phyloP scores from a whole-genome alignment of 768 basidiomycete species.

The Lentinula lateritia region DNA sequence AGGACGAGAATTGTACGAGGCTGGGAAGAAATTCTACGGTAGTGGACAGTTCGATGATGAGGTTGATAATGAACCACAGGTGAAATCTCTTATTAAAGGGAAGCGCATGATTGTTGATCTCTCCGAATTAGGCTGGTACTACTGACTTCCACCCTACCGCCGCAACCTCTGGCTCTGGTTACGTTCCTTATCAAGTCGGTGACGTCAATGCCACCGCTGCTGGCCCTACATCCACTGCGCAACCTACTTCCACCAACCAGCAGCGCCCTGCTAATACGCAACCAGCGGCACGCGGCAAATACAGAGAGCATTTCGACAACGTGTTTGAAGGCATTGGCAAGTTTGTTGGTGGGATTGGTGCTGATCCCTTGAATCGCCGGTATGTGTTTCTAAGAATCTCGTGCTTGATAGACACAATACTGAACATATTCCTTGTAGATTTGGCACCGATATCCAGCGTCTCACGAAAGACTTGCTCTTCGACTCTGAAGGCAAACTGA shows the following conservation, averaged over 20 bases:
- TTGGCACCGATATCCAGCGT: slow-evolving; percentile 44
- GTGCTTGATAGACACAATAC: neutral
- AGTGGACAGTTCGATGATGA: neutral
- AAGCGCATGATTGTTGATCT: no score
- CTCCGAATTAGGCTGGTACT: no score
- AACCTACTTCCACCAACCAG: neutral
- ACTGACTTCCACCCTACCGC: neutral
- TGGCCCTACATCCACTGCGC: neutral
- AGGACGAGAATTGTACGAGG: slow-evolving; percentile 57
- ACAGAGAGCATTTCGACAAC: slow-evolving; percentile 71
- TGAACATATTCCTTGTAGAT: slow-evolving; percentile 27
- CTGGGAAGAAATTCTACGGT: slow-evolving; percentile 71
- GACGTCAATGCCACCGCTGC: neutral
- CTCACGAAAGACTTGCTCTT: slow-evolving; percentile 84
- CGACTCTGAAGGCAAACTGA: slow-evolving; percentile 72
- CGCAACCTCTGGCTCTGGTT: neutral
- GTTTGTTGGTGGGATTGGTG: slow-evolving; percentile 84
- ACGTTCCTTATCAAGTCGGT: neutral
- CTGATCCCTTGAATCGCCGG: slow-evolving; percentile 60
- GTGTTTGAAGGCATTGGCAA: slow-evolving; percentile 62
- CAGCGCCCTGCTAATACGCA: slow-evolving; percentile 12
- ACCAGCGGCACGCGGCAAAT: slow-evolving; percentile 29
- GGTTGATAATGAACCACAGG: neutral
- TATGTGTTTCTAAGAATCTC: slow-evolving; percentile 15
- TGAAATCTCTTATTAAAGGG: no score